Evolutionary conservation across 169 alveolate genomes (phyloP).

Genomic region (Cryptosporidium bovis): DNA sequence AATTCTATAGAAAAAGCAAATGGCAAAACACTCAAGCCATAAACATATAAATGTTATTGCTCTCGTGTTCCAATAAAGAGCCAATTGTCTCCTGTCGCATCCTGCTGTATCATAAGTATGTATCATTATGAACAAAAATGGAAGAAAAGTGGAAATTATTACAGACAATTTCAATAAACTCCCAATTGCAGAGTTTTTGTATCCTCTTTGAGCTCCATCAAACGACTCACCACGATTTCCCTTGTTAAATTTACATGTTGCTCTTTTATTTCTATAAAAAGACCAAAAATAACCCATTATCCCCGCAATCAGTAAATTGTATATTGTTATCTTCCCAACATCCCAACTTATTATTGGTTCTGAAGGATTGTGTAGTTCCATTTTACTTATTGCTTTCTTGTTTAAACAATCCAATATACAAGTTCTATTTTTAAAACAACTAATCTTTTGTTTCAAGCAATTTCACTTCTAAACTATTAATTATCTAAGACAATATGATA

Average conservation of each 20-base stretch:
- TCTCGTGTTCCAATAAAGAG: slow-evolving; percentile 46
- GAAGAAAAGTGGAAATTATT: background rate
- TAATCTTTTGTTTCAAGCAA: too few species aligned
- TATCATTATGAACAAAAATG: slow-evolving; percentile 47
- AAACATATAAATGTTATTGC: slow-evolving; percentile 40
- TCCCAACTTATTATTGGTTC: slow-evolving; percentile 13
- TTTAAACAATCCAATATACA: too few species aligned
- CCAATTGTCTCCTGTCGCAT: slow-evolving; percentile 33
- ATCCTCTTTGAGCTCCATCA: slow-evolving; percentile 35
- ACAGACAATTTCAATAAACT: background rate
- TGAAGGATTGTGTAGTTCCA: slow-evolving; percentile 25
- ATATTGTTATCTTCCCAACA: slow-evolving; percentile 11
- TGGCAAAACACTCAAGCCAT: slow-evolving; percentile 46
- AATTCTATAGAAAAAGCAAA: slow-evolving; percentile 34
- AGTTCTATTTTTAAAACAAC: too few species aligned
- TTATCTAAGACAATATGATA: too few species aligned
- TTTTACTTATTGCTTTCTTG: background rate
- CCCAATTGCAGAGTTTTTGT: slow-evolving; percentile 12
- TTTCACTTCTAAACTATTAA: too few species aligned
- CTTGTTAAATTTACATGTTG: background rate
- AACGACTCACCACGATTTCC: background rate
- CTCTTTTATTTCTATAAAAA: background rate
- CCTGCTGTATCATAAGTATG: slow-evolving; percentile 73
- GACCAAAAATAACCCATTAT: slow-evolving; percentile 14
- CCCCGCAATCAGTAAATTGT: background rate